A percentile compares a stretch with the other conserved stretches of the same genome.
phyloP scores from a whole-genome alignment of 208 protist genomes.

The Sergeia podlipaevii region DNA sequence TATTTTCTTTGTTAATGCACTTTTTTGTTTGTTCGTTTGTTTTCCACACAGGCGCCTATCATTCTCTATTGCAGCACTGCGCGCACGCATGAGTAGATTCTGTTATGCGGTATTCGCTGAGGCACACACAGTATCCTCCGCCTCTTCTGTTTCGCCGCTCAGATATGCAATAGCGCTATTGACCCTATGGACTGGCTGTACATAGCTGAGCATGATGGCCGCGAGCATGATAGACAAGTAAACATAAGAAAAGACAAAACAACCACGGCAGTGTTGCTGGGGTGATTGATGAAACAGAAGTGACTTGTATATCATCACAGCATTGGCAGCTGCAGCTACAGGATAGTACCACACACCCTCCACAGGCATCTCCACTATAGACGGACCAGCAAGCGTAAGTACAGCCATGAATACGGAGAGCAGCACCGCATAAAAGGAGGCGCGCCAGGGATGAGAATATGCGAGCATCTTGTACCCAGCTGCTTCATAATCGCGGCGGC shows the following conservation, averaged over 20 bases:
- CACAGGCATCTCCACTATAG: conserved; percentile 33
- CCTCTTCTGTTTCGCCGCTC: conserved; percentile 1
- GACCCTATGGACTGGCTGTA: conserved; percentile 52
- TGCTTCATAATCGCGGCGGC: conserved; percentile 83
- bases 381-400: conserved; percentile 51
- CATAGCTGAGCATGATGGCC: conserved; percentile 74
- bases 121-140: too few species aligned
- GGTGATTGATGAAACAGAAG: conserved; percentile 76
- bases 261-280: conserved; percentile 75
- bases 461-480: conserved; percentile 92
- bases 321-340: conserved; percentile 40
- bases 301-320: conserved; percentile 84
- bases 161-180: conserved; percentile 16
- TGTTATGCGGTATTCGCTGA: too few species aligned
- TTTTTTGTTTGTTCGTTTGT: conserved; percentile 7
- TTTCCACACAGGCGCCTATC: not conserved
- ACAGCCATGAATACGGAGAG: conserved; percentile 68
- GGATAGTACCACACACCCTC: conserved; percentile 79
- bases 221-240: conserved; percentile 74
- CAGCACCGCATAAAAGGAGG: conserved; percentile 84
- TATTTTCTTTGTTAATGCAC: not conserved
- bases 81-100: too few species aligned
- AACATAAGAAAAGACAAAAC: conserved; percentile 89
- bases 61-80: too few species aligned
- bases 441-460: conserved; percentile 77